Conservation (phyloP, 108 stramenopile genomes). For the Phaeodactylum tricornutum region DNA sequence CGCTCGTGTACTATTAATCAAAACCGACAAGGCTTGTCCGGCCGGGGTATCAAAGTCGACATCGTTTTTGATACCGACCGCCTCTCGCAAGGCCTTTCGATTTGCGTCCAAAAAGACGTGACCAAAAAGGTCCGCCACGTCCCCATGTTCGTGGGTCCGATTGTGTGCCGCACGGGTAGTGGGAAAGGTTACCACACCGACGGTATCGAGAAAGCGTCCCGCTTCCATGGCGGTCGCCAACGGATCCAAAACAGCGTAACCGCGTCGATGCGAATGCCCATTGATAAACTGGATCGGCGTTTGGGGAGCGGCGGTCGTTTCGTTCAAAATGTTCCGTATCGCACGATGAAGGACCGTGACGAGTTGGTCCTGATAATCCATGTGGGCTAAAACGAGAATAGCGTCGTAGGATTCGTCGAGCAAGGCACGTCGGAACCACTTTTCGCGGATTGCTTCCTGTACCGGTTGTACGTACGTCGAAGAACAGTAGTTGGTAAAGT, state of each 20-base stretch:
- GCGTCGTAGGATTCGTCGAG: constrained; percentile 34
- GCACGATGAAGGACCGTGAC: constrained; percentile 26
- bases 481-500: constrained; percentile 23
- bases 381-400: constrained; percentile 64
- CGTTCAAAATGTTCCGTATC: constrained; percentile 35
- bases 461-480: constrained; percentile 33
- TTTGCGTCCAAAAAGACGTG: constrained; percentile 51
- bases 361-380: constrained; percentile 58
- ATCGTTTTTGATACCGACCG: constrained; percentile 4
- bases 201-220: constrained; percentile 65
- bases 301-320: constrained; percentile 17
- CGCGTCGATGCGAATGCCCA: constrained; percentile 60
- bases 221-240: constrained; percentile 48
- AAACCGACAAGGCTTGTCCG: constrained; percentile 28
- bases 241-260: constrained; percentile 26
- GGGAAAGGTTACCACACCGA: constrained; percentile 61
- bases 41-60: constrained; percentile 28
- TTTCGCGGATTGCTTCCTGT: constrained; percentile 29
- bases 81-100: constrained; percentile 14
- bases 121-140: constrained; percentile 15
- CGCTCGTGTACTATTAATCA: constrained; percentile 32
- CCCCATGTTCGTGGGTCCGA: constrained; percentile 1
- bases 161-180: constrained; percentile 4
- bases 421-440: constrained; percentile 48
- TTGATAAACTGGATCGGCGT: constrained; percentile 68